phyloP scores from a whole-genome alignment of 148 eudicot genomes.

The Camellia granthamiana region DNA sequence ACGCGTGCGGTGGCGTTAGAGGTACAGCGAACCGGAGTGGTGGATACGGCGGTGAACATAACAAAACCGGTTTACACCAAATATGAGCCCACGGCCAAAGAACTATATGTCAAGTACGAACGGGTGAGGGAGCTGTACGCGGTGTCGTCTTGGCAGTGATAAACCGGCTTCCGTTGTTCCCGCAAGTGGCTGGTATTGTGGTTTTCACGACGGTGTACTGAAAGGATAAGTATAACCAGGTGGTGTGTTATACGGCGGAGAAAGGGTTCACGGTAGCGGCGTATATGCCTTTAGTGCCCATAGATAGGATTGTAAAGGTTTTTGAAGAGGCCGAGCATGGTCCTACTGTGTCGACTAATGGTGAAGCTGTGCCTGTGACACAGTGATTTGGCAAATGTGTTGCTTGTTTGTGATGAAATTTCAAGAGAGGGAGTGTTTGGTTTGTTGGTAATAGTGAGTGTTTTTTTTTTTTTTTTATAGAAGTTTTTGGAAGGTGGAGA shows the following conservation, averaged over 20 bases:
- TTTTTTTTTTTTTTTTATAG: no score
- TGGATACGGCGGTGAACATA: slow-evolving; percentile 26
- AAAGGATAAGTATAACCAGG: slow-evolving; percentile 58
- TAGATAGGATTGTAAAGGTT: slow-evolving; percentile 58
- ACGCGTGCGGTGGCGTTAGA: slow-evolving; percentile 40
- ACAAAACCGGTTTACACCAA: slow-evolving; percentile 38
- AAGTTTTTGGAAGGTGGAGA: no score
- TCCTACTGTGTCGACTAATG: slow-evolving; percentile 10
- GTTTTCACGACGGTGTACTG: slow-evolving; percentile 60
- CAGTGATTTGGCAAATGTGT: no score
- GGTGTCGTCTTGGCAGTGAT: slow-evolving; percentile 51
- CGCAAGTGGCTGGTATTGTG: slow-evolving; percentile 47
- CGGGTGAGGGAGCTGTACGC: slow-evolving; percentile 61
- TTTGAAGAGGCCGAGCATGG: slow-evolving; percentile 33
- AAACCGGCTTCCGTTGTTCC: slow-evolving; percentile 51
- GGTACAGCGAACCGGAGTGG: slow-evolving; percentile 32
- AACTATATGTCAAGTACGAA: slow-evolving; percentile 48
- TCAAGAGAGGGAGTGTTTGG: no score
- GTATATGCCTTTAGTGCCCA: slow-evolving; percentile 59
- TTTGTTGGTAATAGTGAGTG: no score
- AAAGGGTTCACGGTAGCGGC: slow-evolving; percentile 42
- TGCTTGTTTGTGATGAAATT: no score
- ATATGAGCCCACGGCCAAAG: slow-evolving; percentile 58
- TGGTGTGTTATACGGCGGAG: slow-evolving; percentile 34
- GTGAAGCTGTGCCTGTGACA: not conserved